Evolutionary conservation across 495 filamentous ascomycete genomes (phyloP).

Genomic region (Aspergillus conjunctus): DNA sequence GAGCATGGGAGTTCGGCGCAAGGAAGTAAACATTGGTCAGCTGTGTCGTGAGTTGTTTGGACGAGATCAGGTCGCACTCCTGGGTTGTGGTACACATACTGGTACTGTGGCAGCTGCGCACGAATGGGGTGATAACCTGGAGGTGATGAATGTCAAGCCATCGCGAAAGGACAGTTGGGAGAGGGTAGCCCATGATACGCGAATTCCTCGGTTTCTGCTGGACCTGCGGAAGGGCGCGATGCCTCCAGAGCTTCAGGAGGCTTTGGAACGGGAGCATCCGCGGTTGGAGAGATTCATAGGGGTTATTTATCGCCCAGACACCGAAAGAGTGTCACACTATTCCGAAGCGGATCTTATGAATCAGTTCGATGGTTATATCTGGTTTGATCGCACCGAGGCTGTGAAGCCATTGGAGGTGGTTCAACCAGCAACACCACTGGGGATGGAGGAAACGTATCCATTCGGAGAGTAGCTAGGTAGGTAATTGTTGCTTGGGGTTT

Average conservation of each 20-base stretch:
- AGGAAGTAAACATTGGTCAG: slow-evolving; percentile 60
- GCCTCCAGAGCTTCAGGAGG: slow-evolving; percentile 40
- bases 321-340: slow-evolving; percentile 58
- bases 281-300: slow-evolving; percentile 59
- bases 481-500: neutral
- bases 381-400: slow-evolving; percentile 57
- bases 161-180: slow-evolving; percentile 50
- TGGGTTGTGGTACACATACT: slow-evolving; percentile 56
- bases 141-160: slow-evolving; percentile 51
- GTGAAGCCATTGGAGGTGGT: slow-evolving; percentile 54
- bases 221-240: slow-evolving; percentile 49
- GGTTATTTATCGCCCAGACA: slow-evolving; percentile 60
- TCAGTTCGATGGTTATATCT: slow-evolving; percentile 60
- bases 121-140: slow-evolving; percentile 60
- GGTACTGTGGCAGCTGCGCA: slow-evolving; percentile 60
- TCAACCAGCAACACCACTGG: slow-evolving; percentile 51
- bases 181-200: slow-evolving; percentile 46
- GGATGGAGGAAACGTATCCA: slow-evolving; percentile 58
- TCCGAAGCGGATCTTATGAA: slow-evolving; percentile 53
- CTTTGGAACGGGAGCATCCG: slow-evolving; percentile 40
- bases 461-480: slow-evolving; percentile 49
- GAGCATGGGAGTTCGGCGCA: slow-evolving; percentile 52
- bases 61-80: slow-evolving; percentile 48
- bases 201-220: slow-evolving; percentile 49
- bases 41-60: slow-evolving; percentile 55